Evolutionary conservation across 306 rosid species (phyloP).

Genomic region (Lablab purpureus): DNA sequence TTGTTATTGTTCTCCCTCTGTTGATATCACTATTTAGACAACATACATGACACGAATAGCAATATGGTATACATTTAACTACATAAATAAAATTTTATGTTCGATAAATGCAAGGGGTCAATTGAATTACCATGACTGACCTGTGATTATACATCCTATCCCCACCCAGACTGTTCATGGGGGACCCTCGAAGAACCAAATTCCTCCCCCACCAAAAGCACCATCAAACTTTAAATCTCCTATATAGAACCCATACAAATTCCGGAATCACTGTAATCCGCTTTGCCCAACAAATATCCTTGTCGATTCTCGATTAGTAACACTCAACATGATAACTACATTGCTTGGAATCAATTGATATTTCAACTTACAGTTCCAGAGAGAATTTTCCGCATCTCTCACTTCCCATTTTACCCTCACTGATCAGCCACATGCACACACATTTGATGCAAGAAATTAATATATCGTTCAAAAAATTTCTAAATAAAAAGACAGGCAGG

Average conservation of each 20-base stretch:
- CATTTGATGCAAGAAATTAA: neutral
- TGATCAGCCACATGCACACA: neutral
- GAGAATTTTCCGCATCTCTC: neutral
- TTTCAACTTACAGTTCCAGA: neutral
- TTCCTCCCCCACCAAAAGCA: constrained; percentile 12
- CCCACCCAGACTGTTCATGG: neutral
- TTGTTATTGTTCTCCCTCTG: too few relatives aligned
- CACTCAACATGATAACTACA: constrained; percentile 1
- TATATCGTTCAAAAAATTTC: neutral
- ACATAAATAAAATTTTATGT: neutral
- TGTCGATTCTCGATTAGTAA: neutral
- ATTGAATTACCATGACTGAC: neutral
- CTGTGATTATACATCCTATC: neutral
- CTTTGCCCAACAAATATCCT: neutral
- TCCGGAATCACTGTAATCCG: constrained; percentile 6
- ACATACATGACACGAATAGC: neutral
- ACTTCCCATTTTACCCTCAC: constrained; percentile 19
- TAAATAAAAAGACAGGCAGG: neutral
- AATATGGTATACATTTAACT: neutral
- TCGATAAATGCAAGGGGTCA: neutral
- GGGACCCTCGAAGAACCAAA: constrained; percentile 27
- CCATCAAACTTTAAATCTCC: neutral
- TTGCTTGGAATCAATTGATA: constrained; percentile 6
- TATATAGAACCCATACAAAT: constrained; percentile 21
- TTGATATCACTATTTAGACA: neutral